Base-by-base conservation (phyloP, 257 asterid genomes). In the Sherardia arvensis region DNA sequence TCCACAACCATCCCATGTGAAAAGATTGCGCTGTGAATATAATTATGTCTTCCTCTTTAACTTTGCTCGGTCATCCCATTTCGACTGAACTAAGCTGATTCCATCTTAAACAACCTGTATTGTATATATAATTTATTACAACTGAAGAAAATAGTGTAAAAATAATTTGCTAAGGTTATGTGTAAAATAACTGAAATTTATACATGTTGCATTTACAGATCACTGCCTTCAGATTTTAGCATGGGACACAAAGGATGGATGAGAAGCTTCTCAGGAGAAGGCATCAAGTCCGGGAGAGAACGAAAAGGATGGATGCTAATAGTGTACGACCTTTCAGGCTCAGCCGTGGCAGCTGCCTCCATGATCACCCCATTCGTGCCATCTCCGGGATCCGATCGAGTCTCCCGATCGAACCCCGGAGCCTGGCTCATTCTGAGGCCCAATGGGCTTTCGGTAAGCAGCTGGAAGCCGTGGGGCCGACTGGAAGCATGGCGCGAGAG, bases 401-500 rank as follows among this genome's bases (percentile, higher is more conserved):
- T 90, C 15, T 87, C 96, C 0, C 82, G 93, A 17, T 85, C 97
- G 2, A 90, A 87, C 27, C 84, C 97, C 0, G 96, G 97, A 10
- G 96, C 96, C 0, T 90, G 97, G 97, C 89, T 90, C 61, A 85
- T 90, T 77, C 85, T 90, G 55, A 58, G 87, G 36, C 96, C 97
- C 7, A 85, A 81, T 7, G 93, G 95, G 0, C 76, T 75, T 27
- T 87, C 86, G 3, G 81, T 84, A 23, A 81, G 90, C 27, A 85
- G 92, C 70, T 87, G 97, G 97, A 90, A 90, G 79, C 95, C 96
- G 0, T 90, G 97, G 97, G 97, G 97, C 4, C 89, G 96, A 0
- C 91, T 90, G 3, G 93, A 85, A 82, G 97, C 97, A 0, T 90
- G 97, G 97, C 80, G 97, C 0, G 97, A 90, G 74, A 62, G 97